Base-by-base conservation (phyloP, 1,139 yeast genomes). In the Magnusiomyces fungicola region DNA sequence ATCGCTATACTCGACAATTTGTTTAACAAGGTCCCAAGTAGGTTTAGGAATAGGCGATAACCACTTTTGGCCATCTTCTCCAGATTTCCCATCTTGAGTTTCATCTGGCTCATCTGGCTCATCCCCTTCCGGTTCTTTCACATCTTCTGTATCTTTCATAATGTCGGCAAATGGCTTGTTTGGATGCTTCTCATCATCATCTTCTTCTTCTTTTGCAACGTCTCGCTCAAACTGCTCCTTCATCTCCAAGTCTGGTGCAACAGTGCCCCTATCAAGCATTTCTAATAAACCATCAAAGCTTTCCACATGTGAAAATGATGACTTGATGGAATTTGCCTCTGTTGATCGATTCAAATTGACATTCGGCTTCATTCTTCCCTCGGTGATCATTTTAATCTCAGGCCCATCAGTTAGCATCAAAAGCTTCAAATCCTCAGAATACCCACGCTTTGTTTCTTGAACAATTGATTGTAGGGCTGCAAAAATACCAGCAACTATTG, bases 401-500 rank as follows among this genome's bases (percentile, higher is more conserved):
- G 58, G 81, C 34, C 68, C 27, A 3, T 7, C 21, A 16, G 19
- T 10, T 5, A 3, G 7, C 36, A n/a, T 19, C 24, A 7, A 21
- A n/a, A 6, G 3, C 16, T 10, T n/a, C n/a, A n/a, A n/a, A n/a
- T n/a, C n/a, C n/a, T n/a, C n/a, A n/a, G 21, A 14, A 36, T 36
- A 36, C 23, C 22, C 61, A 10, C 64, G 63, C 22, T 67, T 65
- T 12, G 83, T 71, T 59, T 83, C 86, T 18, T 68, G 67, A 1
- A 82, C 73, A 1, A 90, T 66, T 18, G 83, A 81, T 45, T 76
- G 77, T 58, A 90, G 86, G 0, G 87, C 83, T 5, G 75, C 68
- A 56, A 90, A 86, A 52, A 88, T 81, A 0, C 89, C 89, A 52
- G 82, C 81, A 45, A 87, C 81, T 22, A 92, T 68, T 16, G 73